Evolutionary conservation across 169 alveolate genomes (phyloP), one percentile per base, ranked within the genome.

Genomic region (Besnoitia besnoiti): DNA sequence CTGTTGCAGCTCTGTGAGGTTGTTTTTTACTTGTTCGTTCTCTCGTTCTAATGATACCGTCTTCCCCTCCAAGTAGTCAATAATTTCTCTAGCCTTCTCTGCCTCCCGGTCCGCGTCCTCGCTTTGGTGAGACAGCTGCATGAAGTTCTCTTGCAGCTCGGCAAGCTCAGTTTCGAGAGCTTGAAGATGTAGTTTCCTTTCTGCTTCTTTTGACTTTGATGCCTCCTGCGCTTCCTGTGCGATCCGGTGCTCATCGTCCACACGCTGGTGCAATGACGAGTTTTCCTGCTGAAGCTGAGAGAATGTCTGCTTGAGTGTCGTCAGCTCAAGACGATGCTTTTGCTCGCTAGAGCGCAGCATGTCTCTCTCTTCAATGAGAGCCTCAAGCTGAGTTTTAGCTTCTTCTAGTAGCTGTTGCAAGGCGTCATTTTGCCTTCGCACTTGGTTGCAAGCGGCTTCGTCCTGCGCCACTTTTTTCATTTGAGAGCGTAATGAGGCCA

Each of bases 41-140:
- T 91, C 94, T 35, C 44, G 90, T 35, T 59, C 79, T n/a, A 80
- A 84, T 21, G 62, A 33, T 10, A 82, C 51, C 46, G 87, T 59
- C 35, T 89, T 80, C 51, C 42, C 55, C 37, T 91, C 94, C 50
- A 91, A 50, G 67, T 91, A 91, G 91, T 84, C 94, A 27, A 89
- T 89, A 27, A 91, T 89, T n/a, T 91, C 94, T 44, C 87, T 51
- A 19, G 94, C 94, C 42, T 89, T 89, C 24, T 79, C 91, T 61
- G 94, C 61, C 80, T 91, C 94, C 87, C 79, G 85, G 30, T 47
- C 88, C 49, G 90, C 91, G 21, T 89, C 76, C 37, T 91, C 91
- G 76, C 21, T 67, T n/a, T 91, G 91, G 19, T 62, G 51, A n/a
- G 51, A 80, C 40, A 91, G 50, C 49, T 49, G 85, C 27, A 55